A percentile compares a stretch with the other conserved stretches of the same genome.
These are phyloP conservation scores for Verticillium albo-atrum DNA, from an alignment of 2,329 filamentous ascomycete genomes.

Conservation along the genomic window DNA sequence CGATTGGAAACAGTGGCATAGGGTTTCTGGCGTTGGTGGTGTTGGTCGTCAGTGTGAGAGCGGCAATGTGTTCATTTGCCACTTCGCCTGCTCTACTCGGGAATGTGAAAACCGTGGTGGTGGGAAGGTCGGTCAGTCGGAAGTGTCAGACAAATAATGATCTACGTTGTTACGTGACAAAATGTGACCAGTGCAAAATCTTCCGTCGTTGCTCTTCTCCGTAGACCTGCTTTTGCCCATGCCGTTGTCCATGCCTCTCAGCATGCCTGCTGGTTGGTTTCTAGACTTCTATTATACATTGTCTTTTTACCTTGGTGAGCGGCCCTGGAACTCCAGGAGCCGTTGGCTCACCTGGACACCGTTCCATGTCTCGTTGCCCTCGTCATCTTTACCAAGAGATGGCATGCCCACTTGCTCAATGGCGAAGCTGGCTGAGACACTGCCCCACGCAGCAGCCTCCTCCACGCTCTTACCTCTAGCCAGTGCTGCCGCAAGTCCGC, in stretches of 20 bases:
- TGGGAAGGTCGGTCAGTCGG: not conserved
- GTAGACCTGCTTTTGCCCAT: too few species aligned
- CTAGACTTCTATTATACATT: not conserved
- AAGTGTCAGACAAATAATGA: too few species aligned
- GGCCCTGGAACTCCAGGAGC: slow-evolving; percentile 43
- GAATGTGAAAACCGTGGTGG: not conserved
- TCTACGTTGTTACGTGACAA: too few species aligned
- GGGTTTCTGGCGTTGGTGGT: not conserved
- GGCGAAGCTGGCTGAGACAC: slow-evolving; percentile 81
- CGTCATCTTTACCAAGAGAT: slow-evolving; percentile 36
- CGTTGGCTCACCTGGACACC: slow-evolving; percentile 48
- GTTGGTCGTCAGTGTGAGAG: not conserved
- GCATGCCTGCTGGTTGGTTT: not conserved
- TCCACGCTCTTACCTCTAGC: slow-evolving; percentile 56
- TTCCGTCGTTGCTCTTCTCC: too few species aligned
- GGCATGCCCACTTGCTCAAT: slow-evolving; percentile 94
- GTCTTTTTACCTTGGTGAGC: slow-evolving; percentile 7
- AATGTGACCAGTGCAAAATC: too few species aligned
- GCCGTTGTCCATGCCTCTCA: not conserved
- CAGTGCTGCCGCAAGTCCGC: slow-evolving; percentile 53
- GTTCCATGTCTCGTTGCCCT: slow-evolving; percentile 58
- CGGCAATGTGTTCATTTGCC: not conserved
- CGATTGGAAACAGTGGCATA: not conserved
- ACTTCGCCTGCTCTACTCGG: not conserved
- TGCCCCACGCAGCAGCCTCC: slow-evolving; percentile 73